Evolutionary conservation across 768 basidiomycete species (phyloP), one percentile per base, ranked within the genome.

Genomic region (Russula dissimulans): DNA sequence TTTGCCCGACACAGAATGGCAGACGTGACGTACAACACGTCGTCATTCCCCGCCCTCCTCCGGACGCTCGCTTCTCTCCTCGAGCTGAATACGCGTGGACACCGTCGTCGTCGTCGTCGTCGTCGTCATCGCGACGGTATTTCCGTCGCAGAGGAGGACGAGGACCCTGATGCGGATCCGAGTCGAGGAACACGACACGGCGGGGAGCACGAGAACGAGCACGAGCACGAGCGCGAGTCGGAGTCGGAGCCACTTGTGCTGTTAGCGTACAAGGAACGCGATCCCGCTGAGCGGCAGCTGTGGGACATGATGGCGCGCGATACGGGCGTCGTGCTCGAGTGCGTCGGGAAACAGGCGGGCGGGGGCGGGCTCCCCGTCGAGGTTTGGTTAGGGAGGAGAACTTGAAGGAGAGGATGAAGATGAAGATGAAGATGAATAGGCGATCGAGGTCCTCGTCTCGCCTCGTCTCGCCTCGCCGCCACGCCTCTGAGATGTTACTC

Each of bases 21-120:
- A 12, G 94, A 97, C 67, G 90, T 95, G 8, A 87, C 91, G 1
- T 95, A 95, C 75, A 95, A 95, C 73, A 91, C 89, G 0, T 74
- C 84, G 1, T 87, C 91, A 1, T 97, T 95, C 71, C 82, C 88
- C 2, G 77, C 87, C 0, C 81, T 95, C 43, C 71, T 91, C 17
- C 73, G 74, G n/a, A 93, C 91, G 0, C 73, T 95, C 26, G 71
- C 74, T 5, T 69, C 71, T 3, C 74, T 94, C 5, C 65, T 84
- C 26, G 70, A 73, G 3, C 45, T 66, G 38, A 50, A 46, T 31
- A n/a, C 47, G 22, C 22, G 22, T 26, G 22, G 22, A 26, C 22
- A 26, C 22, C 22, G 1, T 26, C 22, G 22, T 26, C 22, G 22
- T 26, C 22, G 22, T 26, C 22, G 2, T 26, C 2, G 2, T 5